Conservation (phyloP, 2,329 filamentous ascomycete species). For the Fusarium sp. region DNA sequence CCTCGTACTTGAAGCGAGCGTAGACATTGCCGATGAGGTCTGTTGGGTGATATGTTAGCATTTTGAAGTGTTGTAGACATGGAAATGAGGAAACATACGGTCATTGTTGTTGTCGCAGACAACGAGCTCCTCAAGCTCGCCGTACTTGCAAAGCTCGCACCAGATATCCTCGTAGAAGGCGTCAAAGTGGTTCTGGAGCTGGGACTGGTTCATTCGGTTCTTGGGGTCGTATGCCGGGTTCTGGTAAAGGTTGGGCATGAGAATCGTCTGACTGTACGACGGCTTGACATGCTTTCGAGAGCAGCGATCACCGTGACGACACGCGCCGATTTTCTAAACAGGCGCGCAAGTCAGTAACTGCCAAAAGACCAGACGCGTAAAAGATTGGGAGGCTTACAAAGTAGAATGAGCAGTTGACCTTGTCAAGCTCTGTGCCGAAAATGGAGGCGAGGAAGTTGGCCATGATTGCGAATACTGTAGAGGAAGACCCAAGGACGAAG, state of each 20-base stretch:
- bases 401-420: conserved; percentile 99
- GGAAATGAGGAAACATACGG: conserved; percentile 66
- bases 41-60: conserved; percentile 51
- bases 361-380: conserved; percentile 25
- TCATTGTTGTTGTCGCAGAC: conserved; percentile 99
- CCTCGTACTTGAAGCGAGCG: conserved; percentile 99
- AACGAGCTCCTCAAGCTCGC: conserved; percentile 96
- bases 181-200: conserved; percentile 99
- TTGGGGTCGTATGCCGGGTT: conserved; percentile 98
- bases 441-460: conserved; percentile 99
- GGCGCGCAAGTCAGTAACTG: conserved; percentile 28
- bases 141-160: conserved; percentile 99
- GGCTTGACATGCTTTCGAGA: conserved; percentile 99
- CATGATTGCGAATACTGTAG: conserved; percentile 64
- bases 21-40: conserved; percentile 99
- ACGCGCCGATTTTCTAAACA: conserved; percentile 95
- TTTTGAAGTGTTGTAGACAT: neutral
- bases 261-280: conserved; percentile 96
- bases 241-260: conserved; percentile 98
- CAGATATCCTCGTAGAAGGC: conserved; percentile 99
- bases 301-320: conserved; percentile 97
- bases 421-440: conserved; percentile 99
- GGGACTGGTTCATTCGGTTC: conserved; percentile 94
- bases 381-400: conserved; percentile 50
- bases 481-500: conserved; percentile 5